These are phyloP conservation scores for Aureobasidium sp. DNA, from an alignment of 2,329 filamentous ascomycete species.

Conservation along the genomic window DNA sequence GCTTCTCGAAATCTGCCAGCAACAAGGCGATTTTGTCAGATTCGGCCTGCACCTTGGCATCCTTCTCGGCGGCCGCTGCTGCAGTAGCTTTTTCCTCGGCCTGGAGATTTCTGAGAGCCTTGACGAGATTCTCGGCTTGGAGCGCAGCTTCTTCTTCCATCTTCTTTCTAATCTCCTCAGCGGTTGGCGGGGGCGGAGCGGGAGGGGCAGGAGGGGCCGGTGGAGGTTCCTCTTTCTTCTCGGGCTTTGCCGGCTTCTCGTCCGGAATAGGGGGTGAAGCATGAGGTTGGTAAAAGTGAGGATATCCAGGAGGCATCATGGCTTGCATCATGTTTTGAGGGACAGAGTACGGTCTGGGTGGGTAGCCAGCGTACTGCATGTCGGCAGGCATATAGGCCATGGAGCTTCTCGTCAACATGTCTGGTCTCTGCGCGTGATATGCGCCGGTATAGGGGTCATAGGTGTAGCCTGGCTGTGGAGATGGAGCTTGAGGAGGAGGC, in stretches of 20 bases:
- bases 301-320: slow-evolving; percentile 13
- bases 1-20: slow-evolving; percentile 37
- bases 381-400: slow-evolving; percentile 3
- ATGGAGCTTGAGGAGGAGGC: slow-evolving; percentile 14
- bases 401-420: not conserved
- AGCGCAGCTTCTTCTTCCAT: slow-evolving; percentile 30
- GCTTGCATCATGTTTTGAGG: slow-evolving; percentile 20
- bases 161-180: slow-evolving; percentile 20
- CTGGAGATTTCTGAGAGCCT: slow-evolving; percentile 9
- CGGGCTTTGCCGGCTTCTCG: not conserved
- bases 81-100: slow-evolving; percentile 13
- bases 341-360: slow-evolving; percentile 5
- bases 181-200: slow-evolving; percentile 20
- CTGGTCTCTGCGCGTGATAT: slow-evolving; percentile 6
- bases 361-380: not conserved
- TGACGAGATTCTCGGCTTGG: slow-evolving; percentile 9
- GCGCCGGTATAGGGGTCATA: slow-evolving; percentile 18
- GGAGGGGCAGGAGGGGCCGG: slow-evolving; percentile 20
- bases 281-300: not conserved
- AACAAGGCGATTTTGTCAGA: slow-evolving; percentile 26
- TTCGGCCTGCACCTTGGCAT: slow-evolving; percentile 18
- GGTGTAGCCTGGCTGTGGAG: not conserved
- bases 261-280: not conserved
- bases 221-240: slow-evolving; percentile 20
- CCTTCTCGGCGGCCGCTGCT: slow-evolving; percentile 5